Conservation (phyloP, 2,329 filamentous ascomycete genomes). For the Phoma herbarum region DNA sequence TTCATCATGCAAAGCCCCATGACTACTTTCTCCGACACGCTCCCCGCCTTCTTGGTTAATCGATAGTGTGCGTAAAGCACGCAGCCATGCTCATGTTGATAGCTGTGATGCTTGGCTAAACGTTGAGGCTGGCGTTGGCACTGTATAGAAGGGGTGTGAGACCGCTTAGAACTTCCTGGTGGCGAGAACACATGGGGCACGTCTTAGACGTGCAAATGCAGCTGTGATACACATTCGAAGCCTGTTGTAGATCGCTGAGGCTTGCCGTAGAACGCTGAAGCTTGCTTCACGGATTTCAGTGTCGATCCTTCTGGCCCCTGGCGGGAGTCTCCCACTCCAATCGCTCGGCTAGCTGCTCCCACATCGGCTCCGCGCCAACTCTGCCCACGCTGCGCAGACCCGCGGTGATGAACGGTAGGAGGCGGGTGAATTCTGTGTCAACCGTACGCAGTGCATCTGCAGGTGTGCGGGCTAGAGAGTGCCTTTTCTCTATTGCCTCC, state of each 20-base stretch:
- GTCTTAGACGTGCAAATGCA: too few relatives aligned
- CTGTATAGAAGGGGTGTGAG: background rate
- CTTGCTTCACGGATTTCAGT: too few relatives aligned
- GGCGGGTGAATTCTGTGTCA: conserved; percentile 68
- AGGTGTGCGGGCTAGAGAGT: background rate
- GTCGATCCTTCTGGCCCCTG: conserved; percentile 15
- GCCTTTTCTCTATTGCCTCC: background rate
- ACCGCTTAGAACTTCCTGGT: background rate
- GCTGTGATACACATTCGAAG: too few relatives aligned
- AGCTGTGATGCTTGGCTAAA: background rate
- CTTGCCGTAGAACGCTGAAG: too few relatives aligned
- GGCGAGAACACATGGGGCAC: too few relatives aligned
- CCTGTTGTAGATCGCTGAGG: too few relatives aligned
- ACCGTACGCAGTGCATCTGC: conserved; percentile 63
- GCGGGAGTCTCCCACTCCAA: conserved; percentile 63
- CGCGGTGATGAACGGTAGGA: conserved; percentile 74
- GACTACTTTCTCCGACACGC: too few relatives aligned
- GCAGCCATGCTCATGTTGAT: background rate
- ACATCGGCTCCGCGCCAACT: conserved; percentile 74
- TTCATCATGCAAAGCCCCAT: background rate
- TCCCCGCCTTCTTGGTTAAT: background rate
- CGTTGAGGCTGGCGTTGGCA: background rate
- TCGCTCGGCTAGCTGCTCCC: conserved; percentile 85
- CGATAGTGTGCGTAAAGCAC: background rate
- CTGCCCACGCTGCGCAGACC: conserved; percentile 79